Evolutionary conservation across 2,329 filamentous ascomycete species (phyloP).

Genomic region (Cadophora sp.): DNA sequence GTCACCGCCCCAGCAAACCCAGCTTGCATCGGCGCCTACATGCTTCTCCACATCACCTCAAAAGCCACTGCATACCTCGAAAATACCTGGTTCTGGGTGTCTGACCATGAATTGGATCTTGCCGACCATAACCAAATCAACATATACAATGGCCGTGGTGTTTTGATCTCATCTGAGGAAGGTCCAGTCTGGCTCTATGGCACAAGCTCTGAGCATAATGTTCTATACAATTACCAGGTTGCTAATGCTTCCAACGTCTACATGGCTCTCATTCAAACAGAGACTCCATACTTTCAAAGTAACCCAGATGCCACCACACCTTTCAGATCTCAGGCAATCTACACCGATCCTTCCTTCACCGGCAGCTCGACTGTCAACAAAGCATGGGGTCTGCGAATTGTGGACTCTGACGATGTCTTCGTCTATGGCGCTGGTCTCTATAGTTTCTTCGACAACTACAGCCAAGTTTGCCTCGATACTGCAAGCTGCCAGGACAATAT

Average conservation of each 20-base stretch:
- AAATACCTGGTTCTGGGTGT: slow-evolving; percentile 90
- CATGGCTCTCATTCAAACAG: slow-evolving; percentile 84
- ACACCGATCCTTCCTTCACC: slow-evolving; percentile 72
- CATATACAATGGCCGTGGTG: slow-evolving; percentile 82
- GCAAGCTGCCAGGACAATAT: slow-evolving; percentile 82
- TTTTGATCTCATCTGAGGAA: slow-evolving; percentile 72
- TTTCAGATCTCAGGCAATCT: slow-evolving; percentile 64
- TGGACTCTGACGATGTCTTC: slow-evolving; percentile 70
- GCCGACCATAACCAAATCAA: slow-evolving; percentile 78
- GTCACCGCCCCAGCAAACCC: slow-evolving; percentile 65
- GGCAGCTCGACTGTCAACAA: slow-evolving; percentile 58
- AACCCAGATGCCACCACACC: slow-evolving; percentile 76
- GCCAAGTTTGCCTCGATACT: slow-evolving; percentile 69
- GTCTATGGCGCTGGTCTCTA: slow-evolving; percentile 79
- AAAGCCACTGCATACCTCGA: slow-evolving; percentile 78
- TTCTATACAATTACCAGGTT: slow-evolving; percentile 86
- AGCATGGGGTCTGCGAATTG: slow-evolving; percentile 77
- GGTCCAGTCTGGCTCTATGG: slow-evolving; percentile 83
- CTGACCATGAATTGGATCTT: slow-evolving; percentile 88
- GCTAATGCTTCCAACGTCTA: slow-evolving; percentile 79
- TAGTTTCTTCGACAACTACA: slow-evolving; percentile 85
- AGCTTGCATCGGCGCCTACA: slow-evolving; percentile 76
- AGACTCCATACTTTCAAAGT: slow-evolving; percentile 88
- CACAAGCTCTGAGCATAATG: slow-evolving; percentile 71
- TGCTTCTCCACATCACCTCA: slow-evolving; percentile 70